phyloP scores from a whole-genome alignment of 768 basidiomycete species.

The Nidularia pulvinata region DNA sequence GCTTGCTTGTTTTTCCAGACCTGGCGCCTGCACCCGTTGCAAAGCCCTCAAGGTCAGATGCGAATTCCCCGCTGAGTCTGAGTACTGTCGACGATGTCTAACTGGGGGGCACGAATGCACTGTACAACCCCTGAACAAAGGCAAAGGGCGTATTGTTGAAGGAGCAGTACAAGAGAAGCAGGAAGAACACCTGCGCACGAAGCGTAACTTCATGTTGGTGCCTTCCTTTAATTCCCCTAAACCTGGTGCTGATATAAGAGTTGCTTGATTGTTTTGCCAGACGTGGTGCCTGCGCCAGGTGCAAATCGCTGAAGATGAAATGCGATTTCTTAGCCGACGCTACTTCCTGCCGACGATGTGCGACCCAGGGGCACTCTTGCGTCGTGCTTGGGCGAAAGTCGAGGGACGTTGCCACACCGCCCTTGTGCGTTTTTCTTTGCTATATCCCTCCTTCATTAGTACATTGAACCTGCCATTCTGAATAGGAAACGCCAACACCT shows the following conservation, averaged over 20 bases:
- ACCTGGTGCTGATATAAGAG: no score
- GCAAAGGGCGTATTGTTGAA: constrained; percentile 13
- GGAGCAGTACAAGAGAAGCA: no score
- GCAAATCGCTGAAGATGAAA: no score
- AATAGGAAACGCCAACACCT: constrained; percentile 78
- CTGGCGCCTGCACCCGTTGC: constrained; percentile 73
- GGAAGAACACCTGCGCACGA: constrained; percentile 70
- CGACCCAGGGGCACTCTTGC: no score
- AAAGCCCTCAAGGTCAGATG: constrained; percentile 72
- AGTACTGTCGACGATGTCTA: constrained; percentile 75
- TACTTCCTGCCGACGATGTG: no score
- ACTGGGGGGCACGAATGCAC: constrained; percentile 73
- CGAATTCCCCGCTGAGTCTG: constrained; percentile 70
- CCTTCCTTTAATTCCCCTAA: no score
- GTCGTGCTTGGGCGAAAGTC: no score
- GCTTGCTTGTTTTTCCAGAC: constrained; percentile 14
- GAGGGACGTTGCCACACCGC: no score
- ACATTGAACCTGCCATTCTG: constrained; percentile 1
- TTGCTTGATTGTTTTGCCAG: no score
- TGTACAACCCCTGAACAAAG: constrained; percentile 82
- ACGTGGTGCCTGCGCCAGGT: no score
- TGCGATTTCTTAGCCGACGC: no score
- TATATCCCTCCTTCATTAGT: neutral
- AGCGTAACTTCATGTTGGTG: no score
- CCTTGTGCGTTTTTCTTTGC: neutral